Evolutionary conservation across 2,329 filamentous ascomycete genomes (phyloP).

Genomic region (Pseudopyricularia javanii): DNA sequence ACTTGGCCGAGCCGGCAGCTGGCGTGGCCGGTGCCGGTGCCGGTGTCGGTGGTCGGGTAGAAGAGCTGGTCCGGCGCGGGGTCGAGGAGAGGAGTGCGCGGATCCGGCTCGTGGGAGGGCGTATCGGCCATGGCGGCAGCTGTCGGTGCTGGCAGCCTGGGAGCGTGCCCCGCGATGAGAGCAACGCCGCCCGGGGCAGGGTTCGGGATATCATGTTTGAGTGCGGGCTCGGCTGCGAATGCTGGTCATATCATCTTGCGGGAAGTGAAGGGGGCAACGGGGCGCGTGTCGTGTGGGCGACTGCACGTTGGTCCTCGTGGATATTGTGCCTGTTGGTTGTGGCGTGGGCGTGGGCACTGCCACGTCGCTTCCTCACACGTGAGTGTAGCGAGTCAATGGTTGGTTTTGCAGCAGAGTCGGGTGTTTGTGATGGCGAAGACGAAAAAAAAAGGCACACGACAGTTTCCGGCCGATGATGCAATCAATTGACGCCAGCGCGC

Average conservation of each 20-base stretch:
- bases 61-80: not conserved
- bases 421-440: not conserved
- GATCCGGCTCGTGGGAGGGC: not conserved
- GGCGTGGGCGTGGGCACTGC: not conserved
- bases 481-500: not conserved
- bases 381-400: not conserved
- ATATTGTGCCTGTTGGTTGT: not conserved
- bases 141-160: slow-evolving; percentile 1
- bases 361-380: not conserved
- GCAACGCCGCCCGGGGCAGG: slow-evolving; percentile 6
- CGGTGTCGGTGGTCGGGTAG: not conserved
- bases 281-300: not conserved
- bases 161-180: slow-evolving; percentile 5
- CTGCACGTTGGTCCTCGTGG: too few species aligned
- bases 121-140: slow-evolving; percentile 2
- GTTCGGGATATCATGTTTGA: slow-evolving; percentile 7
- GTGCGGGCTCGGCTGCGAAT: not conserved
- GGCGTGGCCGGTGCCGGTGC: not conserved
- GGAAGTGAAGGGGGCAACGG: not conserved
- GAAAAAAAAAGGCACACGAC: not conserved
- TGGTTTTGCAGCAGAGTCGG: not conserved
- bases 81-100: not conserved
- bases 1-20: not conserved
- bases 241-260: not conserved
- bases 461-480: slow-evolving; percentile 1